Percentiles rank a stretch among this genome's conserved stretches.
These are phyloP conservation scores for Haplosporangium sp. DNA, from an alignment of 371 early-diverging fungal species.

Conservation along the genomic window DNA sequence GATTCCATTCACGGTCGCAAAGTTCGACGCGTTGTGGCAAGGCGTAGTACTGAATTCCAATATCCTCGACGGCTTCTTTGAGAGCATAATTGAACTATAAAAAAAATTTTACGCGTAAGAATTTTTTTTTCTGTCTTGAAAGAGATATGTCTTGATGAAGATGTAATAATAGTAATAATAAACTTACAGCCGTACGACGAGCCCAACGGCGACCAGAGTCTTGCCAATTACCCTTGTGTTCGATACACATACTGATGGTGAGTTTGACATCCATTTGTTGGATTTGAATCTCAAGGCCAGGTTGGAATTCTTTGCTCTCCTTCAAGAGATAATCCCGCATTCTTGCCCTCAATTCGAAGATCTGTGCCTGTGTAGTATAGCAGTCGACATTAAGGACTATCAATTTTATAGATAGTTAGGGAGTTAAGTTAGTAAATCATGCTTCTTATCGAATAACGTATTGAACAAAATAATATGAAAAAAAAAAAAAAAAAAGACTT, in stretches of 20 bases:
- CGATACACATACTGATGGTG: slow-evolving; percentile 64
- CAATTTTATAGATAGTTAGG: too few species aligned
- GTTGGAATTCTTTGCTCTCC: slow-evolving; percentile 73
- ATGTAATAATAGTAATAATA: background rate
- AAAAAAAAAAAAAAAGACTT: slow-evolving; percentile 9
- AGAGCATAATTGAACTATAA: slow-evolving; percentile 71
- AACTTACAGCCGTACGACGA: slow-evolving; percentile 60
- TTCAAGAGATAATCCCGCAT: slow-evolving; percentile 70
- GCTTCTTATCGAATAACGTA: too few species aligned
- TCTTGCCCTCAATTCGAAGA: slow-evolving; percentile 63
- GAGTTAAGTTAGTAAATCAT: too few species aligned
- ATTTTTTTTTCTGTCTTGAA: too few species aligned
- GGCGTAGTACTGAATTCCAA: slow-evolving; percentile 68
- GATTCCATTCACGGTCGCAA: slow-evolving; percentile 23
- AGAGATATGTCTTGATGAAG: too few species aligned
- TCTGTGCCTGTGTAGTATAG: slow-evolving; percentile 71
- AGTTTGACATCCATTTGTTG: slow-evolving; percentile 70
- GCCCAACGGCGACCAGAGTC: slow-evolving; percentile 75
- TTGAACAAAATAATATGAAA: background rate
- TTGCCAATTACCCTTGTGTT: slow-evolving; percentile 84
- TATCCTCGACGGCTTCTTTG: slow-evolving; percentile 68
- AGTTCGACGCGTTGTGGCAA: slow-evolving; percentile 61
- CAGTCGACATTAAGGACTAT: slow-evolving; percentile 70
- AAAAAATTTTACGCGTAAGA: background rate
- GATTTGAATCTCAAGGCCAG: slow-evolving; percentile 71